Percentiles rank a stretch among this genome's conserved stretches.
Conservation (phyloP, 2,329 filamentous ascomycete species). For the Pseudogymnoascus verrucosus region DNA sequence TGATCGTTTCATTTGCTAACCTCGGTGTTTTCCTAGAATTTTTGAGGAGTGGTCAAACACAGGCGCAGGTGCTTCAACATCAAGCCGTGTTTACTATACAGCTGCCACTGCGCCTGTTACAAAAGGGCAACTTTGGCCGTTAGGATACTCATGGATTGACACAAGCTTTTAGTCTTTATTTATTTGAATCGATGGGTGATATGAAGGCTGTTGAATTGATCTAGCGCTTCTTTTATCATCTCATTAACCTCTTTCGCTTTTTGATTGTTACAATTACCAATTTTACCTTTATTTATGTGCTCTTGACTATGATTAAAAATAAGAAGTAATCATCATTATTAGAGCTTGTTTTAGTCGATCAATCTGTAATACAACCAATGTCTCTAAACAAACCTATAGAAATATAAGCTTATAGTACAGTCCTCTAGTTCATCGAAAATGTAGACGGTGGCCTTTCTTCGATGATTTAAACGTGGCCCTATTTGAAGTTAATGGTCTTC, state of each 20-base stretch:
- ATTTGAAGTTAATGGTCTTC: background rate
- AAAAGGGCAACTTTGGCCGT: constrained; percentile 6
- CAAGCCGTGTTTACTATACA: constrained; percentile 8
- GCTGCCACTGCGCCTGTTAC: constrained; percentile 10
- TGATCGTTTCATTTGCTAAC: background rate
- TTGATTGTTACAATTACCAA: background rate
- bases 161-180: background rate
- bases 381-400: too few species aligned
- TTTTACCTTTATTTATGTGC: background rate
- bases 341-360: background rate
- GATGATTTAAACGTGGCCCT: background rate
- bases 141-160: constrained; percentile 11
- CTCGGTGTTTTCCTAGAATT: background rate
- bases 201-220: background rate
- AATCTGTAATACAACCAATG: too few species aligned
- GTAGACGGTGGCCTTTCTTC: background rate
- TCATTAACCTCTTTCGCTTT: background rate
- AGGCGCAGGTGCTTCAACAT: constrained; percentile 11
- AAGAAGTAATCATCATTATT: background rate
- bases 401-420: too few species aligned
- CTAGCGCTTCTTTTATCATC: background rate
- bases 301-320: background rate
- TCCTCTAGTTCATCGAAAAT: background rate
- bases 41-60: constrained; percentile 12
- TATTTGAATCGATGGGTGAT: background rate